These are phyloP conservation scores for Adenanthera pavonina DNA, from an alignment of 306 rosid species.

Conservation along the genomic window DNA sequence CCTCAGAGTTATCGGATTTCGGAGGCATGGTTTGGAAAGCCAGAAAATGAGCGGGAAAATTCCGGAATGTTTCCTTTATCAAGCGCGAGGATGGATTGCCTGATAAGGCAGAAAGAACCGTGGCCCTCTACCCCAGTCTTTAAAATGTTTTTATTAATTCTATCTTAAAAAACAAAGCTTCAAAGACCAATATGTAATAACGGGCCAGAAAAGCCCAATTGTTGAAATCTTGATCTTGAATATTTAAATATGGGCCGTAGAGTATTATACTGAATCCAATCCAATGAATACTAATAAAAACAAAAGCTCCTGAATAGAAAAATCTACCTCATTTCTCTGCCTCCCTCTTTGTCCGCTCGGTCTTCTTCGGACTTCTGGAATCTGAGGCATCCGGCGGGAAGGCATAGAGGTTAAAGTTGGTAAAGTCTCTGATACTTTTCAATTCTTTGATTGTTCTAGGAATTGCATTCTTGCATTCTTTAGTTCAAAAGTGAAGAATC, in stretches of 20 bases:
- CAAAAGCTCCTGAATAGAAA: background rate
- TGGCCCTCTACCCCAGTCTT: slow-evolving; percentile 10
- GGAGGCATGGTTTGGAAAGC: slow-evolving; percentile 72
- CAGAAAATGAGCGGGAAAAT: slow-evolving; percentile 69
- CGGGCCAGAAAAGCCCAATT: background rate
- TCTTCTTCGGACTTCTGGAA: slow-evolving; percentile 38
- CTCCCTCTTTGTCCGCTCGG: background rate
- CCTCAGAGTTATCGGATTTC: slow-evolving; percentile 76
- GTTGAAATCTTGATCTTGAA: too few species aligned
- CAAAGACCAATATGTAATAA: too few species aligned
- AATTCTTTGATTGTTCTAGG: background rate
- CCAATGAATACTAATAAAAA: background rate
- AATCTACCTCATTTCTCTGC: background rate
- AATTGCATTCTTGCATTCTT: background rate
- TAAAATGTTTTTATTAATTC: too few species aligned
- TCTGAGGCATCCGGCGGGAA: slow-evolving; percentile 57
- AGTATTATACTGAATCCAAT: background rate
- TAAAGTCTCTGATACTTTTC: slow-evolving; percentile 29
- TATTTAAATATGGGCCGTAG: background rate
- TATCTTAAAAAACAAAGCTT: too few species aligned
- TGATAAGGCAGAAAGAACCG: background rate
- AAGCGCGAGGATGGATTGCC: background rate
- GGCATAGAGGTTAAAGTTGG: slow-evolving; percentile 52
- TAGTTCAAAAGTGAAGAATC: background rate
- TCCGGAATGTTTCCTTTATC: slow-evolving; percentile 16